phyloP scores from a whole-genome alignment of 306 rosid genomes.

The Prunus davidiana region DNA sequence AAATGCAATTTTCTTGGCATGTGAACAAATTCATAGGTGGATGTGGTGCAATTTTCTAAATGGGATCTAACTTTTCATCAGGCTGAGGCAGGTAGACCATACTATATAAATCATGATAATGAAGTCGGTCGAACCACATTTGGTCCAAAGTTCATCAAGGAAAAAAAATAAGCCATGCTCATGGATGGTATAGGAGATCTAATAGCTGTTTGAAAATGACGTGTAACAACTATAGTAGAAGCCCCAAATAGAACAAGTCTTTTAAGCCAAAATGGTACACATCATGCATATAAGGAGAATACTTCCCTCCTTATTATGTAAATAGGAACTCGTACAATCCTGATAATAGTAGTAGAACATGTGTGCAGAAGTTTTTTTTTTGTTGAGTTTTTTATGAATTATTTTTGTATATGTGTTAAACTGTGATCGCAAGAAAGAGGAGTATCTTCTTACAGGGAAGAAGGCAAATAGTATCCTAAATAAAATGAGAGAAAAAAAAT shows the following conservation, averaged over 20 bases:
- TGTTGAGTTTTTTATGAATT: no score
- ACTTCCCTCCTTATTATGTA: no score
- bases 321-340: no score
- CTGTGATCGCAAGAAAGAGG: no score
- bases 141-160: background rate
- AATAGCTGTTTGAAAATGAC: background rate
- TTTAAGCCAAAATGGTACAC: background rate
- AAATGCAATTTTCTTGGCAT: slow-evolving; percentile 3
- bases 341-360: accelerated
- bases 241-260: background rate
- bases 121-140: slow-evolving; percentile 3
- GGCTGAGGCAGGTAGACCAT: slow-evolving; percentile 1
- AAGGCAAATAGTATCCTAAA: background rate
- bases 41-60: slow-evolving; percentile 7
- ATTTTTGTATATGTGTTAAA: no score
- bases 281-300: background rate
- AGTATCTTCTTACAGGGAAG: no score
- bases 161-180: background rate
- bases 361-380: no score
- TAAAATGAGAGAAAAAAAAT: background rate
- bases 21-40: slow-evolving; percentile 4
- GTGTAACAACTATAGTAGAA: background rate
- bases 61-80: background rate
- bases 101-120: background rate
- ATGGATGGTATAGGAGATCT: background rate